These are phyloP conservation scores for Haberlea rhodopensis DNA, from an alignment of 257 asterid species.

Conservation along the genomic window DNA sequence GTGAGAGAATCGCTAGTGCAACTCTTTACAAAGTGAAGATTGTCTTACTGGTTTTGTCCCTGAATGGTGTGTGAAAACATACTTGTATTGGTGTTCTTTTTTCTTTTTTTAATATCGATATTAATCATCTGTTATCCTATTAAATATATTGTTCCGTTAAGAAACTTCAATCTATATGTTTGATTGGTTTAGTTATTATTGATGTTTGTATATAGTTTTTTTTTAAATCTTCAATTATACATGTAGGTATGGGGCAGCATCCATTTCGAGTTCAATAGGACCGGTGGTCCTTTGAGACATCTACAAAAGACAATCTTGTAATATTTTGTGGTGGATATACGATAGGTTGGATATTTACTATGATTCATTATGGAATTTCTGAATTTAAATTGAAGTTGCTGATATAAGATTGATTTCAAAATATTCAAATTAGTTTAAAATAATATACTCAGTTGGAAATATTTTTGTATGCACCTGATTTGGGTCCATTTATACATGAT, in stretches of 20 bases:
- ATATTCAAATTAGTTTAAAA: too few species aligned
- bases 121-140: neutral
- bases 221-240: neutral
- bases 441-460: too few species aligned
- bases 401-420: too few species aligned
- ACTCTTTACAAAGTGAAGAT: neutral
- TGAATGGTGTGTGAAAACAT: neutral
- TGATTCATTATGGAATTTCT: too few species aligned
- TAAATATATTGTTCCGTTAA: neutral
- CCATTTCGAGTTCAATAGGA: neutral
- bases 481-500: too few species aligned
- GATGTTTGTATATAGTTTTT: neutral
- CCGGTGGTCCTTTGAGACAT: neutral
- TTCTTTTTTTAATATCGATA: neutral
- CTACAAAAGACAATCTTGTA: too few species aligned
- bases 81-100: neutral
- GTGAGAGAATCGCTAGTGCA: constrained; percentile 1
- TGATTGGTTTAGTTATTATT: neutral
- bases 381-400: too few species aligned
- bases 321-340: too few species aligned
- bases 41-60: neutral
- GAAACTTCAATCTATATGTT: neutral
- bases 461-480: too few species aligned
- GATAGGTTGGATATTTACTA: too few species aligned
- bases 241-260: neutral